Evolutionary conservation across 192 early-diverging fungal species (phyloP).

Genomic region (Chytriomyces confervae): DNA sequence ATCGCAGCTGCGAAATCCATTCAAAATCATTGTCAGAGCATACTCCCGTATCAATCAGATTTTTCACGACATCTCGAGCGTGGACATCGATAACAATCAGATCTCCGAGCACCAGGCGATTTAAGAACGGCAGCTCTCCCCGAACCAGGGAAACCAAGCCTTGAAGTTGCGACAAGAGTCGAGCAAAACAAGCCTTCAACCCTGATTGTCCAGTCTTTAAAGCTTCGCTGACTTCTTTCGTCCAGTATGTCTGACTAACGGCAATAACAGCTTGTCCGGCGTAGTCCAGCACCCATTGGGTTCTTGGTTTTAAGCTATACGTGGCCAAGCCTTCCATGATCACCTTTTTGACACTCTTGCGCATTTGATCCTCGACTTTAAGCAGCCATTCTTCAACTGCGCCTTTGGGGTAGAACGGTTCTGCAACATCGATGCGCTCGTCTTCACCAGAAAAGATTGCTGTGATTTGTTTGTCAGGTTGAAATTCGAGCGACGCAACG

Average conservation of each 20-base stretch:
- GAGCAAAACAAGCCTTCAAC: constrained; percentile 46
- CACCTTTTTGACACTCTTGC: constrained; percentile 61
- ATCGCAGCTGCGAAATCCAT: constrained; percentile 68
- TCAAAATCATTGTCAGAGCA: constrained; percentile 65
- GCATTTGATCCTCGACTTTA: constrained; percentile 62
- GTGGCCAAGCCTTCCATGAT: constrained; percentile 56
- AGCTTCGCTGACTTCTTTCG: constrained; percentile 64
- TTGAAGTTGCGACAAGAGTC: constrained; percentile 57
- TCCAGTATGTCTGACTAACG: constrained; percentile 63
- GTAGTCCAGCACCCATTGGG: constrained; percentile 63
- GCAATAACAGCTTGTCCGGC: constrained; percentile 64
- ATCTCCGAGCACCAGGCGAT: constrained; percentile 60
- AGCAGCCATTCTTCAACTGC: constrained; percentile 67
- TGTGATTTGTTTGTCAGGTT: constrained; percentile 51
- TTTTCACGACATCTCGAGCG: constrained; percentile 64
- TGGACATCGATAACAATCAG: constrained; percentile 70
- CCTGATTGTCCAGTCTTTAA: constrained; percentile 50
- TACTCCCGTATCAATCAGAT: constrained; percentile 56
- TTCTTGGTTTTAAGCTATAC: constrained; percentile 52
- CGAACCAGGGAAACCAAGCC: constrained; percentile 62
- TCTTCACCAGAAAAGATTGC: constrained; percentile 67
- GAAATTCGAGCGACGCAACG: constrained; percentile 61
- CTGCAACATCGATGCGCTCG: constrained; percentile 55
- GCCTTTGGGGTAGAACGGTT: constrained; percentile 67
- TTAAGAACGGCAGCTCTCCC: constrained; percentile 61